These are phyloP conservation scores for Leishmania tarentolae DNA, from an alignment of 208 protist species.

Conservation along the genomic window DNA sequence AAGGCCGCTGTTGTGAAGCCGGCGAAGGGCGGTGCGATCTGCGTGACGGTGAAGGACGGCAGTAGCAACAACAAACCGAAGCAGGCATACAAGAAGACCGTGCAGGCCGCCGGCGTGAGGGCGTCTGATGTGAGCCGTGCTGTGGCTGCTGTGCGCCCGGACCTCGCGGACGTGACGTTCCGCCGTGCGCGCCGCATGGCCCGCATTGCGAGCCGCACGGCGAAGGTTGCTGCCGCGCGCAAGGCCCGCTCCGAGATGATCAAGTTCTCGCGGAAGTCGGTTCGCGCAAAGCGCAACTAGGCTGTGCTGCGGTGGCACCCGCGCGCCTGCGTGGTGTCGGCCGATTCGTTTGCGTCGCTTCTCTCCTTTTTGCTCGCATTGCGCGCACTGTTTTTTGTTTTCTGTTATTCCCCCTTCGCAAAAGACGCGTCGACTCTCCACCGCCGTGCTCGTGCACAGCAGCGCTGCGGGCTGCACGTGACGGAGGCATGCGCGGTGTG, in stretches of 20 bases:
- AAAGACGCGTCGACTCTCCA: too few species aligned
- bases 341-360: conserved; percentile 11
- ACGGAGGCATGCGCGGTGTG: conserved; percentile 65
- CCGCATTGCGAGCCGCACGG: conserved; percentile 54
- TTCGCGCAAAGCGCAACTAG: conserved; percentile 73
- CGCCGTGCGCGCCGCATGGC: conserved; percentile 82
- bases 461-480: conserved; percentile 73
- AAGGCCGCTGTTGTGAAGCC: conserved; percentile 81
- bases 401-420: too few species aligned
- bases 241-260: conserved; percentile 81
- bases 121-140: conserved; percentile 69
- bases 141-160: conserved; percentile 77
- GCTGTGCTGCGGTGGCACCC: neutral
- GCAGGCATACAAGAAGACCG: conserved; percentile 71
- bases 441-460: neutral
- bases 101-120: conserved; percentile 73
- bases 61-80: conserved; percentile 79
- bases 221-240: conserved; percentile 69
- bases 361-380: neutral
- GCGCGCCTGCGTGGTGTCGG: neutral
- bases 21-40: conserved; percentile 66
- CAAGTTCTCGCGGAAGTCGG: conserved; percentile 74
- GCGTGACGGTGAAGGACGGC: conserved; percentile 78
- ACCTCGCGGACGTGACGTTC: conserved; percentile 79
- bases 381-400: too few species aligned